These are phyloP conservation scores for Alternaria incomplexa DNA, from an alignment of 2,329 filamentous ascomycete genomes.

Conservation along the genomic window DNA sequence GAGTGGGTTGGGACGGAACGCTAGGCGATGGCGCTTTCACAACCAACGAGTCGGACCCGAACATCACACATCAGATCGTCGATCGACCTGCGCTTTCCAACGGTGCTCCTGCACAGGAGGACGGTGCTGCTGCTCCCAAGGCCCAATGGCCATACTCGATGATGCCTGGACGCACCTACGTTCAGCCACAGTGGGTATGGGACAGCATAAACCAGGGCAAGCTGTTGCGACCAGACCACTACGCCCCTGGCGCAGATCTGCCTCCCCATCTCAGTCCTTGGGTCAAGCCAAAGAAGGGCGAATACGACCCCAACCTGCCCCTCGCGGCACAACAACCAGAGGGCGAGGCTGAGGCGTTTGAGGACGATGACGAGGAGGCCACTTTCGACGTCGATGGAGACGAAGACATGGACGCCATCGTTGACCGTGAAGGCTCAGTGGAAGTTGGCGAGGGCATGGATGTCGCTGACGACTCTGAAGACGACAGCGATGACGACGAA, in stretches of 20 bases:
- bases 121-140: slow-evolving; percentile 53
- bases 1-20: slow-evolving; percentile 91
- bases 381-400: slow-evolving; percentile 47
- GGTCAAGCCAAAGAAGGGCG: slow-evolving; percentile 83
- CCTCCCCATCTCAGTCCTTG: slow-evolving; percentile 96
- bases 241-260: slow-evolving; percentile 85
- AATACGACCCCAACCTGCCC: slow-evolving; percentile 87
- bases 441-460: slow-evolving; percentile 60
- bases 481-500: slow-evolving; percentile 54
- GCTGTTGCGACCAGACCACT: slow-evolving; percentile 83
- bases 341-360: slow-evolving; percentile 77
- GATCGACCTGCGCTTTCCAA: slow-evolving; percentile 76
- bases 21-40: slow-evolving; percentile 93
- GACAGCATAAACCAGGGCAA: slow-evolving; percentile 93
- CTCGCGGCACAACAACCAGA: slow-evolving; percentile 88
- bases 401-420: slow-evolving; percentile 37
- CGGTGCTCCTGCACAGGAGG: slow-evolving; percentile 48
- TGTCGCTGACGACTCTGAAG: slow-evolving; percentile 52
- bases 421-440: slow-evolving; percentile 49
- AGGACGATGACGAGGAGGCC: slow-evolving; percentile 57
- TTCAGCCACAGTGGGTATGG: slow-evolving; percentile 99
- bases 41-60: slow-evolving; percentile 81
- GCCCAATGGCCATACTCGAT: slow-evolving; percentile 67
- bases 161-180: slow-evolving; percentile 88
- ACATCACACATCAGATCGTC: slow-evolving; percentile 95